These are phyloP conservation scores for Chaetomiaceae sp. DNA, from an alignment of 2,329 filamentous ascomycete species.

Conservation along the genomic window DNA sequence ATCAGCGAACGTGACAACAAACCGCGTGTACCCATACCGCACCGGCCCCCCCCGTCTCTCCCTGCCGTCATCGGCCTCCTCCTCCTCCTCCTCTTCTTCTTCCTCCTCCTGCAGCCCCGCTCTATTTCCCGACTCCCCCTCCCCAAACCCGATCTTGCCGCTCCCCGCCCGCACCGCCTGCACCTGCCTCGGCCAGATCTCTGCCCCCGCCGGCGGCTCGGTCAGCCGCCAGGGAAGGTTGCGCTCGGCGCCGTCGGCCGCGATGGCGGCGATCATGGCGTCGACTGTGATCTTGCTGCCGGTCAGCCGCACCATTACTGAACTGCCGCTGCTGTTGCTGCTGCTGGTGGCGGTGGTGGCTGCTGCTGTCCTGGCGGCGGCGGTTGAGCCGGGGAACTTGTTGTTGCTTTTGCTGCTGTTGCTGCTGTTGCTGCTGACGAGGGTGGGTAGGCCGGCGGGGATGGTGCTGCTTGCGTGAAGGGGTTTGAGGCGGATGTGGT, in stretches of 20 bases:
- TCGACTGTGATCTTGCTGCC: constrained; percentile 28
- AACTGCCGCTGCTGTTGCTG: constrained; percentile 8
- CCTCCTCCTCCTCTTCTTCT: not conserved
- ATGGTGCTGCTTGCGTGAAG: too few species aligned
- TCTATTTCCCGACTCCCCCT: too few species aligned
- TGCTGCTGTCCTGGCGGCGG: too few species aligned
- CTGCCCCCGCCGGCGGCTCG: constrained; percentile 13
- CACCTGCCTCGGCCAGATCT: not conserved
- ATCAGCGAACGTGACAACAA: constrained; percentile 54
- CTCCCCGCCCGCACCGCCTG: not conserved
- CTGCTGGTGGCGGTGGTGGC: too few species aligned
- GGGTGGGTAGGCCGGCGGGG: not conserved
- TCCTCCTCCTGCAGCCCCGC: too few species aligned
- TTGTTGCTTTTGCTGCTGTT: not conserved
- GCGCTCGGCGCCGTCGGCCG: constrained; percentile 40
- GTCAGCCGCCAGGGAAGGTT: constrained; percentile 37
- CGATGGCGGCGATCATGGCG: constrained; percentile 37
- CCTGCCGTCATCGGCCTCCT: constrained; percentile 20
- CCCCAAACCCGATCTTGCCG: not conserved
- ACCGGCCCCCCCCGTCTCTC: constrained; percentile 15
- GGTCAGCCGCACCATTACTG: constrained; percentile 25
- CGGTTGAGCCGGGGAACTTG: too few species aligned
- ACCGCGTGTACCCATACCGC: constrained; percentile 40
- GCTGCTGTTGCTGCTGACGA: not conserved
- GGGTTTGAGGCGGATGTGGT: too few species aligned